Base-by-base conservation (phyloP, 352 stramenopile species). In the Globisporangium yorkense region DNA sequence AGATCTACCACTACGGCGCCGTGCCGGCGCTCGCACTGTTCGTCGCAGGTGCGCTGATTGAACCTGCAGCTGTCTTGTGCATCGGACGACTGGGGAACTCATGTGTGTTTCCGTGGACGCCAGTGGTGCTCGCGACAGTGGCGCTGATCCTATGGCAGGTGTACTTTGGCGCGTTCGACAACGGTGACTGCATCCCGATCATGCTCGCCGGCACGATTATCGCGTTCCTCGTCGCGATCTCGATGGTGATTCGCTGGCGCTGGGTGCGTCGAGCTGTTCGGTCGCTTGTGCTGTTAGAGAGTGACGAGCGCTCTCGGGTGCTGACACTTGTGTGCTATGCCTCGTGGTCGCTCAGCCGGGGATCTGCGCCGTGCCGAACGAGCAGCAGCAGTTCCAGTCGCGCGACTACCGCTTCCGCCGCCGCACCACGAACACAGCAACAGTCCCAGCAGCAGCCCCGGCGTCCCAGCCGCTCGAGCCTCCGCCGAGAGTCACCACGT, bases 241-340 rank as follows among this genome's bases (percentile, higher is more conserved):
- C 83, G 29, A 92, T 92, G 83, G 57, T 72, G 31, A 77, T 89
- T 20, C 77, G 78, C 18, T 92, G 80, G 80, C 80, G 80, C 62
- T 92, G 80, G 78, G 77, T 84, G 56, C 33, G 75, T 68, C 13
- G 39, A 40, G 44, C 16, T 9, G 33, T 6, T 12, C 33, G 33
- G 33, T 10, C 9, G 4, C 33, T 37, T 1, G 33, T 37, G 33
- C 33, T 24, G 3, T 27, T 20, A 41, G 1, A 35, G 44, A 49
- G 6, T 6, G 5, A 15, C 16, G 9, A 27, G 45, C 3, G 12
- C 20, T 15, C 21, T 35, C 24, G 24, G 29, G 0, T 29, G 15
- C 20, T 63, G 53, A n/a, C 35, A 18, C n/a, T 27, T 40, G 13
- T 54, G 9, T 39, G 12, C 5, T 53, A 15, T 43, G 15, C 7